These are phyloP conservation scores for Boletus eberwhitei DNA, from an alignment of 768 basidiomycete species.

Conservation along the genomic window DNA sequence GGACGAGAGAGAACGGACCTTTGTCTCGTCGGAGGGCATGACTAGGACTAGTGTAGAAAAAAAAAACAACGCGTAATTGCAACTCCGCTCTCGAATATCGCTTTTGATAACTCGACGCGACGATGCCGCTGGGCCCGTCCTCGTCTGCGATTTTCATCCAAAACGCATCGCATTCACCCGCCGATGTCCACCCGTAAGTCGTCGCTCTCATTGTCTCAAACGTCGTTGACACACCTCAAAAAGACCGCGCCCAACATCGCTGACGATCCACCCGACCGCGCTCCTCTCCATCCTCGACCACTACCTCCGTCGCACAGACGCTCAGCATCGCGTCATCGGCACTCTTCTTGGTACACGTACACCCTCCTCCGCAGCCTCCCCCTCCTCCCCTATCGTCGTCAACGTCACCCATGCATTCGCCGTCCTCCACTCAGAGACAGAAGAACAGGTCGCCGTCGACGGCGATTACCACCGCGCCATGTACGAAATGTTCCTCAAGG, in stretches of 20 bases:
- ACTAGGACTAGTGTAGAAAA: conserved; percentile 1
- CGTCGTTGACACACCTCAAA: neutral
- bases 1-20: conserved; percentile 42
- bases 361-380: conserved; percentile 37
- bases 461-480: conserved; percentile 94
- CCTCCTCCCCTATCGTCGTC: conserved; percentile 32
- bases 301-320: conserved; percentile 82
- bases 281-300: conserved; percentile 96
- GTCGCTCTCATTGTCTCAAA: neutral
- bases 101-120: conserved; percentile 16
- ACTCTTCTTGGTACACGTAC: conserved; percentile 82
- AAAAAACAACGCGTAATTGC: conserved; percentile 18
- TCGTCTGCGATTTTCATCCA: conserved; percentile 46
- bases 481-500: conserved; percentile 74
- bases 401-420: conserved; percentile 86
- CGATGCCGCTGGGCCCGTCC: conserved; percentile 47
- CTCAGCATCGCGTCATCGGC: conserved; percentile 88
- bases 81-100: conserved; percentile 29
- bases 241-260: conserved; percentile 67
- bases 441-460: conserved; percentile 92
- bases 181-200: conserved; percentile 36
- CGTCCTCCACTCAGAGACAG: conserved; percentile 88
- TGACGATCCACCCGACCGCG: conserved; percentile 88
- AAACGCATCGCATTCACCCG: conserved; percentile 27
- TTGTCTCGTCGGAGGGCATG: conserved; percentile 92